Conservation (phyloP, 2,329 filamentous ascomycete species). For the Fusarium sacchari region DNA sequence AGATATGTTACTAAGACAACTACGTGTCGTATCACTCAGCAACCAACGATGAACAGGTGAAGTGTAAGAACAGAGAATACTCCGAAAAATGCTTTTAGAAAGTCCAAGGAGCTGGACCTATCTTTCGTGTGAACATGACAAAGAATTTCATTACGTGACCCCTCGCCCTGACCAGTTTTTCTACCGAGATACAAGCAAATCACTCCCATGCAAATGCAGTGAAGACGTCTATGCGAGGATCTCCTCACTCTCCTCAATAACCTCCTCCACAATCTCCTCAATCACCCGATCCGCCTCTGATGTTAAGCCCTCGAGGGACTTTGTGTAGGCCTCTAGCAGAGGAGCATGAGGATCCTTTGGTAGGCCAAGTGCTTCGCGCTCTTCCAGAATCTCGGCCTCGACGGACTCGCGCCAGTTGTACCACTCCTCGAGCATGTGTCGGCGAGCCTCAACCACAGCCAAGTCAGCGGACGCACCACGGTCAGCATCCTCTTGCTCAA, state of each 20-base stretch:
- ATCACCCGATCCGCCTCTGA: slow-evolving; percentile 81
- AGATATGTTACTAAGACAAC: neutral
- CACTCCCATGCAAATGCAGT: slow-evolving; percentile 45
- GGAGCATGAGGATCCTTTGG: slow-evolving; percentile 72
- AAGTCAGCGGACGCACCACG: slow-evolving; percentile 94
- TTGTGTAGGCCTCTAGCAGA: slow-evolving; percentile 66
- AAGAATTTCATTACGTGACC: slow-evolving; percentile 50
- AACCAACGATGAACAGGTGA: neutral
- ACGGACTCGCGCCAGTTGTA: slow-evolving; percentile 80
- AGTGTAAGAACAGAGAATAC: slow-evolving; percentile 22
- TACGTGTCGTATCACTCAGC: neutral
- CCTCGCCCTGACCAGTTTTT: slow-evolving; percentile 47
- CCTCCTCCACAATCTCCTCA: slow-evolving; percentile 90
- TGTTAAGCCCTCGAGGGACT: slow-evolving; percentile 60
- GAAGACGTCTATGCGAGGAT: slow-evolving; percentile 55
- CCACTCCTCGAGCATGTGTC: slow-evolving; percentile 89
- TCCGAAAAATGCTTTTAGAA: slow-evolving; percentile 38
- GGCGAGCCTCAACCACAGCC: slow-evolving; percentile 89
- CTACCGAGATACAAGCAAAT: slow-evolving; percentile 49
- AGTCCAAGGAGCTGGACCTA: slow-evolving; percentile 33
- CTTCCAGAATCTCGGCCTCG: slow-evolving; percentile 76
- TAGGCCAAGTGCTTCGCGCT: slow-evolving; percentile 74
- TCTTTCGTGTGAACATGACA: slow-evolving; percentile 38
- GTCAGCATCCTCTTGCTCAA: slow-evolving; percentile 94
- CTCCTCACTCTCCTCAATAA: slow-evolving; percentile 86